Conservation (phyloP, 2,329 filamentous ascomycete species). For the Pseudogymnoascus sp. region DNA sequence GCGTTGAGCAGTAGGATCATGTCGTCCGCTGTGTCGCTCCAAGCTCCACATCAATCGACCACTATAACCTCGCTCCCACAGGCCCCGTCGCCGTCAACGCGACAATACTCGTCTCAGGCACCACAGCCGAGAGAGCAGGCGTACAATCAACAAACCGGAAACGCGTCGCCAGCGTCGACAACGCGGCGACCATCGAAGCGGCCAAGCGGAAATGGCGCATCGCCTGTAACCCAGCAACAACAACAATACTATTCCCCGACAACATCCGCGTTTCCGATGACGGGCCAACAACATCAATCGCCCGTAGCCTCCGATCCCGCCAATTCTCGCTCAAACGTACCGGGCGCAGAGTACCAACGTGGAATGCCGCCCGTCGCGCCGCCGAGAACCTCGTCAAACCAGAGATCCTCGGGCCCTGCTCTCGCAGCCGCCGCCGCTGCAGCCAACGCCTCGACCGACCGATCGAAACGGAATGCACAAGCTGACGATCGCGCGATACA, state of each 20-base stretch:
- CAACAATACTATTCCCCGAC: conserved; percentile 25
- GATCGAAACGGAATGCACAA: conserved; percentile 24
- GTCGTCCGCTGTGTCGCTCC: conserved; percentile 58
- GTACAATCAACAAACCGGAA: conserved; percentile 32
- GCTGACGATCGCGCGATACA: conserved; percentile 25
- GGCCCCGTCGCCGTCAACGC: conserved; percentile 39
- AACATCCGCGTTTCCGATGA: conserved; percentile 6
- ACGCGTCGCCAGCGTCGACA: conserved; percentile 43
- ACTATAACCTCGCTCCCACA: conserved; percentile 41
- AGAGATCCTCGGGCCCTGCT: conserved; percentile 35
- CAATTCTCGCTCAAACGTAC: neutral
- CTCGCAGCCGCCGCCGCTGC: conserved; percentile 29
- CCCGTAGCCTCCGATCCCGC: neutral
- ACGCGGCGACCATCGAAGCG: conserved; percentile 45
- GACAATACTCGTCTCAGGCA: conserved; percentile 46
- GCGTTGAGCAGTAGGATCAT: conserved; percentile 36
- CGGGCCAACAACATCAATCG: conserved; percentile 1
- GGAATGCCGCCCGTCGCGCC: conserved; percentile 66
- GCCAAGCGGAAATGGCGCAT: conserved; percentile 42
- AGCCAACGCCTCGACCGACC: conserved; percentile 11
- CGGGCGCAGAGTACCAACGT: conserved; percentile 42
- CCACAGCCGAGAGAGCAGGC: conserved; percentile 49
- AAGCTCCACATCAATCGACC: conserved; percentile 46
- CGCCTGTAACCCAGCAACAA: conserved; percentile 22
- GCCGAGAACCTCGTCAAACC: conserved; percentile 73